A percentile compares a stretch with the other conserved stretches of the same genome.
These are phyloP conservation scores for Fusarium nisikadoi DNA, from an alignment of 2,329 filamentous ascomycete genomes.

Conservation along the genomic window DNA sequence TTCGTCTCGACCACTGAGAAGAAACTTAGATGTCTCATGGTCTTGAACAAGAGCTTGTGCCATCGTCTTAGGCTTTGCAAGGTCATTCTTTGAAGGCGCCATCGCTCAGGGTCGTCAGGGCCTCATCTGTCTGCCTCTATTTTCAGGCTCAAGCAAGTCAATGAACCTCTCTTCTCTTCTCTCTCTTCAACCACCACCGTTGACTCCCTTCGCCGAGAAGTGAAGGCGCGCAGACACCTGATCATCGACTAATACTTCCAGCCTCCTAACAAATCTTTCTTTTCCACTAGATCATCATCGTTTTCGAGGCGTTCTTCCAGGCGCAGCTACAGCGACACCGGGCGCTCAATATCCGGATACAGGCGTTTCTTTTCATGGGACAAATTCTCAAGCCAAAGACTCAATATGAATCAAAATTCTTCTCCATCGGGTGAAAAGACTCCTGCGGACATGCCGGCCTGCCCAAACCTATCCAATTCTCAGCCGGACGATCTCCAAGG, in stretches of 20 bases:
- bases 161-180: background rate
- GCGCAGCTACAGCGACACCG: background rate
- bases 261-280: background rate
- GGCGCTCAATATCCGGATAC: background rate
- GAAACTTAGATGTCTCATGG: background rate
- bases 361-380: constrained; percentile 1
- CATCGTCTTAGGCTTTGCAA: too few species aligned
- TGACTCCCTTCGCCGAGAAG: background rate
- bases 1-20: background rate
- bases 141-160: constrained; percentile 1
- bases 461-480: background rate
- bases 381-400: background rate
- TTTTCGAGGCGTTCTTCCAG: background rate
- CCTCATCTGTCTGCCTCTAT: constrained; percentile 1
- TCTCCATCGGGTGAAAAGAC: background rate
- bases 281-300: background rate
- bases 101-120: too few species aligned
- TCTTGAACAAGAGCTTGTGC: background rate
- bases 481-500: background rate
- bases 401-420: background rate
- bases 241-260: background rate
- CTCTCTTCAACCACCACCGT: background rate
- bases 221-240: too few species aligned
- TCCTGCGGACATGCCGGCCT: background rate
- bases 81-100: background rate